Conservation (phyloP, 805 yeast species). For the Sugiyamaella americana region DNA sequence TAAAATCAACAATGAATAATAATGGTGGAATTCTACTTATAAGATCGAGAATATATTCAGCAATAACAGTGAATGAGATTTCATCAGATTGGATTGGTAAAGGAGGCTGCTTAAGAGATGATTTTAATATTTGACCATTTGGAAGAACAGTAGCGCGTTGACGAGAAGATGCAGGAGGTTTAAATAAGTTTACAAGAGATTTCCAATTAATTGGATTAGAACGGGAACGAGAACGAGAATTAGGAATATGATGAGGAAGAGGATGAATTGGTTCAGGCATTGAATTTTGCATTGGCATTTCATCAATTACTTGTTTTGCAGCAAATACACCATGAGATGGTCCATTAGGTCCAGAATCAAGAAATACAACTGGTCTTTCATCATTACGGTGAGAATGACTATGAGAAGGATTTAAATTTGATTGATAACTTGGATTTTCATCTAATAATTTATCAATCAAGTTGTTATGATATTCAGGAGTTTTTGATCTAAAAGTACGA, state of each 20-base stretch:
- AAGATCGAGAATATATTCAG: conserved; percentile 6
- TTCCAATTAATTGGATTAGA: not conserved
- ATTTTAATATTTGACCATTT: not conserved
- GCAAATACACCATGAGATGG: not conserved
- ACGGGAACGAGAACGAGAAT: not conserved
- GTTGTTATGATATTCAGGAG: conserved; percentile 1
- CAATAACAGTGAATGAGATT: conserved; percentile 3
- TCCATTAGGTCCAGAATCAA: not conserved
- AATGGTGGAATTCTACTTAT: conserved; percentile 8
- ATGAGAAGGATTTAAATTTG: not conserved
- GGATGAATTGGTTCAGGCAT: not conserved
- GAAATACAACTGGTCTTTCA: not conserved
- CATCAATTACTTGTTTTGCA: not conserved
- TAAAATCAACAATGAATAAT: conserved; percentile 10
- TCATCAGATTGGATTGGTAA: not conserved
- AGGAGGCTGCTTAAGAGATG: not conserved
- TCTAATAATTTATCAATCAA: conserved; percentile 4
- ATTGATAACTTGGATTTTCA: conserved; percentile 5
- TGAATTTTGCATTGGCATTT: not conserved
- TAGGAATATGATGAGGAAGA: not conserved
- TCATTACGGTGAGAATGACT: too few relatives aligned
- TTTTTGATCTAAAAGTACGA: conserved; percentile 4
- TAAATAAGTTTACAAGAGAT: not conserved
- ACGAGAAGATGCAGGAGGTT: not conserved
- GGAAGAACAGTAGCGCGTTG: not conserved